phyloP scores from a whole-genome alignment of 208 protist genomes.

The Tritrichomonas foetus region DNA sequence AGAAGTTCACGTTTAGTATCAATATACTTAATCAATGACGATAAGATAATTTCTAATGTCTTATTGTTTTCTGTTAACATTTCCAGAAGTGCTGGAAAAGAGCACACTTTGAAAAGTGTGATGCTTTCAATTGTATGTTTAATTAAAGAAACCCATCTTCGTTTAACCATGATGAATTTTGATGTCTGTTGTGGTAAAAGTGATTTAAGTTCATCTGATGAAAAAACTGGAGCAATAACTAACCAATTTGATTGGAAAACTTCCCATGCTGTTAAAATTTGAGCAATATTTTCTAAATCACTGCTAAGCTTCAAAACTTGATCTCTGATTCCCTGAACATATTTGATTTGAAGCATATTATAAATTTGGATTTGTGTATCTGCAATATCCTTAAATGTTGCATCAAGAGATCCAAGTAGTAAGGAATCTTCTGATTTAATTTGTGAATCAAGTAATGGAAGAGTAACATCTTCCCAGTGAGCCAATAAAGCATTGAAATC shows the following conservation, averaged over 20 bases:
- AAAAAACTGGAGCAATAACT: not conserved
- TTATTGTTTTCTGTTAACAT: not conserved
- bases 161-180: not conserved
- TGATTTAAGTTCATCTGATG: not conserved
- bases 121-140: not conserved
- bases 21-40: not conserved
- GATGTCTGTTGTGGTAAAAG: not conserved
- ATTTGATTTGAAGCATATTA: not conserved
- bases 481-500: not conserved
- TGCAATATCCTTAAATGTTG: not conserved
- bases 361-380: not conserved
- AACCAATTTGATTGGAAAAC: conserved; percentile 17
- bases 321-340: not conserved
- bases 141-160: not conserved
- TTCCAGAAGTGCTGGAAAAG: not conserved
- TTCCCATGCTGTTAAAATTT: not conserved
- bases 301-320: not conserved
- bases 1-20: not conserved
- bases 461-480: not conserved
- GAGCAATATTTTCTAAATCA: not conserved
- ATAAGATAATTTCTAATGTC: not conserved
- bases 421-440: not conserved
- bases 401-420: not conserved
- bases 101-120: not conserved
- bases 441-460: not conserved